Percentiles rank a stretch among this genome's conserved stretches.
phyloP scores from a whole-genome alignment of 768 basidiomycete genomes.

The Rhodotorula kratochvilovae region DNA sequence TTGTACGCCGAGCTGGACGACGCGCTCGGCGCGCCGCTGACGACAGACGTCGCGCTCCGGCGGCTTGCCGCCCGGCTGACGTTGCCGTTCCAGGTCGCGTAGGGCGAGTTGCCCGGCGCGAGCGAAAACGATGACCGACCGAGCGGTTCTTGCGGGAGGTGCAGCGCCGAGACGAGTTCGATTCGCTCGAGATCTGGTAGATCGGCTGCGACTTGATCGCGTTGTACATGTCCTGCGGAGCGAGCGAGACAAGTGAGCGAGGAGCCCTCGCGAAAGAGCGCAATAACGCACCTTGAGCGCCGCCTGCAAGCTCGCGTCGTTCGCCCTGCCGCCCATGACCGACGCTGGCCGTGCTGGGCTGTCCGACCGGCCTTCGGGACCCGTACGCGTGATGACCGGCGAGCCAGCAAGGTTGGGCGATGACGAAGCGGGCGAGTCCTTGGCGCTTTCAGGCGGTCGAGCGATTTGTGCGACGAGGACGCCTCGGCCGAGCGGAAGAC shows the following conservation, averaged over 20 bases:
- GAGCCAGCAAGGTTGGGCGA: not conserved
- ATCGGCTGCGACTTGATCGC: conserved; percentile 61
- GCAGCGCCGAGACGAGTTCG: conserved; percentile 33
- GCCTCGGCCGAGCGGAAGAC: conserved; percentile 13
- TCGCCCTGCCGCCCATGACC: not conserved
- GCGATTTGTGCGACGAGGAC: conserved; percentile 1
- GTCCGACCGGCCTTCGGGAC: not conserved
- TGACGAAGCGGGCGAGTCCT: conserved; percentile 2
- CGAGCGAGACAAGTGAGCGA: conserved; percentile 49
- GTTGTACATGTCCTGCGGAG: conserved; percentile 72
- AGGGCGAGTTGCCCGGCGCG: conserved; percentile 36
- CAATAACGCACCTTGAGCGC: conserved; percentile 65
- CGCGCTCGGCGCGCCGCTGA: not conserved
- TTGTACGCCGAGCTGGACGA: conserved; percentile 62
- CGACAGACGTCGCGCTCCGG: conserved; percentile 48
- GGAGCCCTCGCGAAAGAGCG: conserved; percentile 23
- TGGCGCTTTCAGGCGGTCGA: conserved; percentile 3
- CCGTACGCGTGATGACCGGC: not conserved
- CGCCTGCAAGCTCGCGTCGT: conserved; percentile 82
- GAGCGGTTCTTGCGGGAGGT: conserved; percentile 20
- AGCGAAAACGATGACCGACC: conserved; percentile 34
- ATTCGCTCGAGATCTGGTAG: conserved; percentile 28
- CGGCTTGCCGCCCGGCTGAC: conserved; percentile 52
- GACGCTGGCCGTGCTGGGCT: not conserved
- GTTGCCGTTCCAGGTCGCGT: conserved; percentile 38